A percentile compares a stretch with the other conserved stretches of the same genome.
Evolutionary conservation across 2,329 filamentous ascomycete genomes (phyloP).

Genomic region (Sclerotinia subarctica): DNA sequence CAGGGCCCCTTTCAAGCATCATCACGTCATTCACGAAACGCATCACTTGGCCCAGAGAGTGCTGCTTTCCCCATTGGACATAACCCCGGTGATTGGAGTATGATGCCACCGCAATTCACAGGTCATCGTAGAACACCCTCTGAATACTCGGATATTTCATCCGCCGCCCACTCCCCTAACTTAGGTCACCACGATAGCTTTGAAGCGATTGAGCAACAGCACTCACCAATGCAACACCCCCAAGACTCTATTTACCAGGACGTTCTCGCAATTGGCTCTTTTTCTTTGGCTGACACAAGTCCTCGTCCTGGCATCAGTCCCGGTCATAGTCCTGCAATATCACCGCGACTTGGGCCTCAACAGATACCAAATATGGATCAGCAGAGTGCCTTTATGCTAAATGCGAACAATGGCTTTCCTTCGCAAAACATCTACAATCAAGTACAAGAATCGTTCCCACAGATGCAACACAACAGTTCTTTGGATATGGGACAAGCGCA

Average conservation of each 20-base stretch:
- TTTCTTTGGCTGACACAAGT: conserved; percentile 69
- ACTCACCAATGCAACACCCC: conserved; percentile 76
- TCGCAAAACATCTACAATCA: conserved; percentile 51
- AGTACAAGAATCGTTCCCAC: conserved; percentile 47
- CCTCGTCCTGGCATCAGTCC: conserved; percentile 72
- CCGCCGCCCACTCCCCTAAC: conserved; percentile 79
- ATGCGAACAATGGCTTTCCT: conserved; percentile 48
- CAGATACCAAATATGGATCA: conserved; percentile 53
- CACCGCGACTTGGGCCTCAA: conserved; percentile 58
- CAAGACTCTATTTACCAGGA: conserved; percentile 76
- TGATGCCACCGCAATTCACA: conserved; percentile 62
- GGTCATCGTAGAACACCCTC: conserved; percentile 81
- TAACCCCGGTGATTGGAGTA: conserved; percentile 55
- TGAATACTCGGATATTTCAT: conserved; percentile 90
- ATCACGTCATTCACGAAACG: conserved; percentile 37
- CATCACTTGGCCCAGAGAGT: conserved; percentile 39
- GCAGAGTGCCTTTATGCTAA: conserved; percentile 44
- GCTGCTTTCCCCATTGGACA: conserved; percentile 50
- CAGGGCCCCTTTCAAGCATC: conserved; percentile 37
- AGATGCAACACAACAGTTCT: conserved; percentile 45
- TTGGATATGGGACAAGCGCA: conserved; percentile 65
- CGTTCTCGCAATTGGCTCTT: conserved; percentile 71
- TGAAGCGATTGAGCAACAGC: conserved; percentile 65
- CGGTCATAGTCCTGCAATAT: conserved; percentile 68
- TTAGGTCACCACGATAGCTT: conserved; percentile 75